These are phyloP conservation scores for Irpex sp. DNA, from an alignment of 1,284 basidiomycete genomes.

Conservation along the genomic window DNA sequence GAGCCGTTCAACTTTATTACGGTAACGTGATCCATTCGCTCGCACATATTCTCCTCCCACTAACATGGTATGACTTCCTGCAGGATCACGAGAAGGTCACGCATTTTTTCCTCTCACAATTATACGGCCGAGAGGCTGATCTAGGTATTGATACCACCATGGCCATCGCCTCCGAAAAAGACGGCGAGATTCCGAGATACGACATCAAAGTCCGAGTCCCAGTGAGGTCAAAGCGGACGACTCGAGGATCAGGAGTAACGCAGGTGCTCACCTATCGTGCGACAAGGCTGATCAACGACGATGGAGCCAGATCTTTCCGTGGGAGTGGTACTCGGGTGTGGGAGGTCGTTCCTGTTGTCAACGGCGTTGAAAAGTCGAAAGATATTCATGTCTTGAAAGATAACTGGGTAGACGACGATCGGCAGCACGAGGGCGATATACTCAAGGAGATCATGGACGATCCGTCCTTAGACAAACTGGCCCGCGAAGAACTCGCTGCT, in stretches of 20 bases:
- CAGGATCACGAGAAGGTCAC: background rate
- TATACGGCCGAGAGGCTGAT: background rate
- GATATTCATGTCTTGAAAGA: background rate
- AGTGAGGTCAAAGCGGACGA: background rate
- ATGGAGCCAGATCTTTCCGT: background rate
- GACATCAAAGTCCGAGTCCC: background rate
- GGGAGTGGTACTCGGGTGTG: background rate
- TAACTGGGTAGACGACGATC: background rate
- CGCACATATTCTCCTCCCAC: background rate
- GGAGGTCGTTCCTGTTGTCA: background rate
- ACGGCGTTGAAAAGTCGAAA: background rate
- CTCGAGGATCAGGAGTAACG: background rate
- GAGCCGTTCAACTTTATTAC: slow-evolving; percentile 1
- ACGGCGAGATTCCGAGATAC: background rate
- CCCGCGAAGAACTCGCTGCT: background rate
- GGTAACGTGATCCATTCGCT: background rate
- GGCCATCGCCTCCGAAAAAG: background rate
- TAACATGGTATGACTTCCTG: background rate
- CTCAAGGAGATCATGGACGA: background rate
- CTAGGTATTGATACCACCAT: background rate
- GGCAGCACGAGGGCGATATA: background rate
- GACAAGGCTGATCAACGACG: background rate
- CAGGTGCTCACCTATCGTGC: background rate
- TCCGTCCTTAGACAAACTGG: background rate
- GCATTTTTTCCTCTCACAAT: background rate